Base-by-base conservation (phyloP, 2,329 filamentous ascomycete species). In the Byssochlamys sp. region DNA sequence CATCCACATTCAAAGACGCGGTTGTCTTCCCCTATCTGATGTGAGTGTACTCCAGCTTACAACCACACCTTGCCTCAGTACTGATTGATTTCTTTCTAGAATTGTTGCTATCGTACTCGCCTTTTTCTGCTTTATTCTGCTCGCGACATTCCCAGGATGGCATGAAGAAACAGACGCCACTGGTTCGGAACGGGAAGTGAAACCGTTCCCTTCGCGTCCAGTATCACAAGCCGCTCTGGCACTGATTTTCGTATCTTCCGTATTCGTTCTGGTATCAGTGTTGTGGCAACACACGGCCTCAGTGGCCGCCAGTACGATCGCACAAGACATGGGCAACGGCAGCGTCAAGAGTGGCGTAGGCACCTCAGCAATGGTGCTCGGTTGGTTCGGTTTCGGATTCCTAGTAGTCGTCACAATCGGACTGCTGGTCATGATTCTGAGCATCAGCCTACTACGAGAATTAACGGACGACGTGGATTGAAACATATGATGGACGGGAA, bases 31-130 rank as follows among this genome's bases (percentile, higher is more conserved):
- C 94, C 9, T 99, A 97, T 70, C 78, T 99, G 24, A 87, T 99
- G 88, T 94, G 74, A 79, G 89, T 79, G 29, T 27, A 27, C 4
- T 4, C 11, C 35, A 6, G 5, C 9, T 33, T 48, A 4, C 24
- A 4, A 5, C 10, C 9, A 14, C 2, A 14, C 50, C 55, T 27
- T 52, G 54, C 51, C 55, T 60, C 52, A 52, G 58, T 55, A 55
- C 61, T 61, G 39, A 60, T 54, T 4, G 29, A 55, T 29, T 2
- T 54, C 14, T 53, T 29, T 19, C 28, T 64, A 94, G 90, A 62
- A 99, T 99, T 78, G 91, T 99, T 69, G 94, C 94, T 69, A 91
- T 97, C 70, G 89, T 99, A 72, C 91, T 99, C 69, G 91, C 94
- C 65, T 97, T 97, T 77, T 82, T 97, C 74, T 96, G 91, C 73